Evolutionary conservation across 2,329 filamentous ascomycete species (phyloP).

Genomic region (Capronia epimyces): DNA sequence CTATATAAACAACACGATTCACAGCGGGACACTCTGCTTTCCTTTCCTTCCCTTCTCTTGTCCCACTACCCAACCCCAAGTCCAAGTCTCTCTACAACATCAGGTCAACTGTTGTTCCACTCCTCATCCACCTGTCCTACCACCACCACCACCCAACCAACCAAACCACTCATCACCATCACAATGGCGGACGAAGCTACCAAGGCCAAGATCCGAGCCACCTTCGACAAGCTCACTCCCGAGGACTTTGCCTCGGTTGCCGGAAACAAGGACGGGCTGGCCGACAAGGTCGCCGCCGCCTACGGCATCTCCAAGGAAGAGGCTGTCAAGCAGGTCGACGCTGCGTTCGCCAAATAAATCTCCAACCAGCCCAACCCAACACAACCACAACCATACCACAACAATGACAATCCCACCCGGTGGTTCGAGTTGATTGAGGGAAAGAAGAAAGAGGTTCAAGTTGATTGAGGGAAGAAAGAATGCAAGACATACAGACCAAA

Average conservation of each 20-base stretch:
- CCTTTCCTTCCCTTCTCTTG: slow-evolving; percentile 3
- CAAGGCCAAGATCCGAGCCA: slow-evolving; percentile 22
- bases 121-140: background rate
- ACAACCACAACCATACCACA: no score
- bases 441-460: no score
- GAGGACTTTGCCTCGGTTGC: slow-evolving; percentile 23
- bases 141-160: background rate
- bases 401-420: no score
- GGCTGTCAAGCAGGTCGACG: slow-evolving; percentile 22
- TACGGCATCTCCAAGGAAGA: slow-evolving; percentile 27
- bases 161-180: slow-evolving; percentile 10
- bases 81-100: background rate
- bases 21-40: slow-evolving; percentile 2
- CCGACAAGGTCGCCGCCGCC: slow-evolving; percentile 21
- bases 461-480: no score
- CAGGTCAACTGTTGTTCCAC: background rate
- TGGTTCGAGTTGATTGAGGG: no score
- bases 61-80: background rate
- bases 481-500: no score
- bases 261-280: slow-evolving; percentile 22
- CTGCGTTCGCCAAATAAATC: slow-evolving; percentile 17
- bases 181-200: slow-evolving; percentile 26
- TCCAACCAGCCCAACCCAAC: background rate
- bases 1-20: slow-evolving; percentile 21
- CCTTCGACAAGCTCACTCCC: slow-evolving; percentile 27